A percentile compares a stretch with the other conserved stretches of the same genome.
Conservation (phyloP, 371 early-diverging fungal genomes). For the Modicella reniformis region DNA sequence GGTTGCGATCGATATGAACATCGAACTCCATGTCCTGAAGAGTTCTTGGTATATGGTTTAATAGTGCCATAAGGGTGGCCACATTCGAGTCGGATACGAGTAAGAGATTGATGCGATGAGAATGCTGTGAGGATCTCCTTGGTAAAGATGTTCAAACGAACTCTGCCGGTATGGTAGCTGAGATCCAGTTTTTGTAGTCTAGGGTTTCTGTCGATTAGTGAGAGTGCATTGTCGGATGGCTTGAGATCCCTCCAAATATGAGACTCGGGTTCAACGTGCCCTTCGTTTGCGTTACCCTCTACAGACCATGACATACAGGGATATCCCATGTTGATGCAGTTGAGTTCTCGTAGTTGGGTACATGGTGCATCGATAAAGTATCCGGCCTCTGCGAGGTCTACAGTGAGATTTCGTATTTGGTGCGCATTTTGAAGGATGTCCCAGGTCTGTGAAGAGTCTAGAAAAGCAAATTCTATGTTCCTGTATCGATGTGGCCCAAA, state of each 20-base stretch:
- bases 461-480: slow-evolving; percentile 5
- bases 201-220: not conserved
- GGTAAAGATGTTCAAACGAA: not conserved
- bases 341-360: slow-evolving; percentile 5
- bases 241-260: no score
- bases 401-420: slow-evolving; percentile 1
- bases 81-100: not conserved
- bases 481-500: slow-evolving; percentile 6
- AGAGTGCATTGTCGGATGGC: slow-evolving; percentile 12
- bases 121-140: not conserved
- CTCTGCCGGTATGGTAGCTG: not conserved
- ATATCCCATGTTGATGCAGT: slow-evolving; percentile 18
- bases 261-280: no score
- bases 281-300: no score
- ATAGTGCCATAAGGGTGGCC: not conserved
- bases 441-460: slow-evolving; percentile 13
- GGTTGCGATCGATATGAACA: no score
- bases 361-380: slow-evolving; percentile 12
- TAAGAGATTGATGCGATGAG: not conserved
- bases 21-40: slow-evolving; percentile 8
- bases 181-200: not conserved
- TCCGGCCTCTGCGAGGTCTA: slow-evolving; percentile 24
- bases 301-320: not conserved
- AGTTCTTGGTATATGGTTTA: not conserved
- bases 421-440: slow-evolving; percentile 14